Conservation (phyloP, 2,329 filamentous ascomycete species). For the Dactylonectria estremocensis region DNA sequence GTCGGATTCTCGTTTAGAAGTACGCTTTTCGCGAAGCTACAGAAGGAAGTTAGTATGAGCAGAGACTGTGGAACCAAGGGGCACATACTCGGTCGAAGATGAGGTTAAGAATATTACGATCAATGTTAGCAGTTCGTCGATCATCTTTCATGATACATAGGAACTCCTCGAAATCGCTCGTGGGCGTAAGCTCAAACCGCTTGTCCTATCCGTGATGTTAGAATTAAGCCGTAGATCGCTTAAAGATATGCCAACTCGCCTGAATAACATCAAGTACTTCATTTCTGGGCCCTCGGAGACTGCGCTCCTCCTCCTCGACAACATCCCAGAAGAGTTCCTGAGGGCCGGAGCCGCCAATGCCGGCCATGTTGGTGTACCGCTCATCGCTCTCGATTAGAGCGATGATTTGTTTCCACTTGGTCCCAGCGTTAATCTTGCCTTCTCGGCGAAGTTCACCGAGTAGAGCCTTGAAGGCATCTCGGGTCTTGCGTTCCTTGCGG, state of each 20-base stretch:
- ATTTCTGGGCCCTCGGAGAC: constrained; percentile 85
- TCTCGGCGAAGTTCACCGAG: constrained; percentile 80
- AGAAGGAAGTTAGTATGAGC: constrained; percentile 22
- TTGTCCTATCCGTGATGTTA: constrained; percentile 74
- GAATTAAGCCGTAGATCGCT: neutral
- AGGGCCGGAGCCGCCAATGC: constrained; percentile 86
- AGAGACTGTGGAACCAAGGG: neutral
- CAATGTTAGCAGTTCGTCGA: constrained; percentile 89
- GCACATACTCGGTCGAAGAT: constrained; percentile 84
- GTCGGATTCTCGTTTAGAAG: constrained; percentile 80
- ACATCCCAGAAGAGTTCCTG: constrained; percentile 97
- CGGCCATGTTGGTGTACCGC: constrained; percentile 87
- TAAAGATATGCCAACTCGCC: constrained; percentile 66
- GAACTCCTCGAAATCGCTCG: constrained; percentile 93
- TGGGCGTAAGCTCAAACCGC: constrained; percentile 89
- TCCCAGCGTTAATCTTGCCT: constrained; percentile 89
- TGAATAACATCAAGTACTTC: constrained; percentile 90
- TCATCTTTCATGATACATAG: constrained; percentile 86
- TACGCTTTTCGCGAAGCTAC: constrained; percentile 87
- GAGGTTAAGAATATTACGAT: constrained; percentile 82
- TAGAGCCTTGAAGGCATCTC: constrained; percentile 84
- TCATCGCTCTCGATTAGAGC: constrained; percentile 83
- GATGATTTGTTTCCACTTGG: constrained; percentile 89
- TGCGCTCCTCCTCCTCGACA: constrained; percentile 92
- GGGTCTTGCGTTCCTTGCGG: constrained; percentile 86